Evolutionary conservation across 2,329 filamentous ascomycete genomes (phyloP), one percentile per base, ranked within the genome.

Genomic region (Pseudogymnoascus sp.): DNA sequence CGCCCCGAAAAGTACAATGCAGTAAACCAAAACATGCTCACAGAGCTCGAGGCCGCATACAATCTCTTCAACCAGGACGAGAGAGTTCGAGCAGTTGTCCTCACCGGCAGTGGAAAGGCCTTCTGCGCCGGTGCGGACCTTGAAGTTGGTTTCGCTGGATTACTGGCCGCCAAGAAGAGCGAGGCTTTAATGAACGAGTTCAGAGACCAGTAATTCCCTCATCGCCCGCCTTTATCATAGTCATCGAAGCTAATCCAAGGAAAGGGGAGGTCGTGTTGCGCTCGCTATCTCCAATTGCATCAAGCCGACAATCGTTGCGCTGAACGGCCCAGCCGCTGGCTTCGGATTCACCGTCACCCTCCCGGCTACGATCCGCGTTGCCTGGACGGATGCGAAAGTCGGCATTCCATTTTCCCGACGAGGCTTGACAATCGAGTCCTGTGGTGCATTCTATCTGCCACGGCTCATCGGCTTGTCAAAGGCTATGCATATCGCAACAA

Each of bases 351-450:
- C 83, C 37, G 82, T 85, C 79, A 82, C 82, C 30, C 75, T 86
- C 3, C 77, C 83, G 1, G 79, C 79, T 59, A 77, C 76, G 57
- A 76, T 82, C 59, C 75, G 79, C 30, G 62, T 87, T 64, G 82
- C 76, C 39, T 83, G 81, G 65, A 70, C 74, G 39, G 73, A 75
- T 9, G 85, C 87, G 2, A 88, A 87, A 69, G 81, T 91, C 64
- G 88, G 88, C 59, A 89, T 91, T 70, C 87, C 90, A 16, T 92
- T 91, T 71, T 79, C 81, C 22, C 81, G 87, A 25, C 79, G 88
- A 43, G 88, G 88, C 1, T 78, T 91, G 67, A 78, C 84, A 62
- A 86, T 89, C 81, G 89, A 92, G 73, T 87, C 86, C 0, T 86
- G 82, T 69, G 84, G 80, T 58, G 86, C 83, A 7, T 91, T 81